Conservation (phyloP, 1,139 yeast species). For the Candida buenavistaensis region DNA sequence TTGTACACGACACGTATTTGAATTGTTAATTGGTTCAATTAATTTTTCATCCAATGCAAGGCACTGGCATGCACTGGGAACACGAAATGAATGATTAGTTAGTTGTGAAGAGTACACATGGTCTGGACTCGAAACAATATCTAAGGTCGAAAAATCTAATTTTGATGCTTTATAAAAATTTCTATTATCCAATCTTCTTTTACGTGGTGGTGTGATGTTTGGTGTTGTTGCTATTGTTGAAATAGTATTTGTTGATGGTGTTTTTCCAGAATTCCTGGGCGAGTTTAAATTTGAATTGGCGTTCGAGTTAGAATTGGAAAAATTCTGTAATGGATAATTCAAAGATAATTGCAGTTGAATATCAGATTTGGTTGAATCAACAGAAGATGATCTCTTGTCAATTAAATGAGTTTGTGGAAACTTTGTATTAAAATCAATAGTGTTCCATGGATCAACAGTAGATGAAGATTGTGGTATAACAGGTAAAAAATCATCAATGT, state of each 20-base stretch:
- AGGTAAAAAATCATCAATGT: not conserved
- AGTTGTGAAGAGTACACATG: slow-evolving; percentile 10
- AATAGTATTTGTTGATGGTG: too few relatives aligned
- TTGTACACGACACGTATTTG: slow-evolving; percentile 12
- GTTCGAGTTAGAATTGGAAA: slow-evolving; percentile 8
- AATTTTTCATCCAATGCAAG: slow-evolving; percentile 11
- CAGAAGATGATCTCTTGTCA: slow-evolving; percentile 10
- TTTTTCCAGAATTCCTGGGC: too few relatives aligned
- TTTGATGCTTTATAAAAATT: slow-evolving; percentile 5
- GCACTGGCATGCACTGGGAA: slow-evolving; percentile 13
- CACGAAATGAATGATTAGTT: slow-evolving; percentile 6
- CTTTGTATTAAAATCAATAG: slow-evolving; percentile 1
- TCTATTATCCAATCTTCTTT: slow-evolving; percentile 6
- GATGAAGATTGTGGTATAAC: slow-evolving; percentile 3
- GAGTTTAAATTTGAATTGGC: slow-evolving; percentile 3
- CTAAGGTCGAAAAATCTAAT: slow-evolving; percentile 11
- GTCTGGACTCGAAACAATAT: slow-evolving; percentile 12
- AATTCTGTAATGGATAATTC: slow-evolving; percentile 1
- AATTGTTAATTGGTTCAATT: slow-evolving; percentile 11
- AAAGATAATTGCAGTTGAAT: slow-evolving; percentile 11
- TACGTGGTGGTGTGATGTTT: slow-evolving; percentile 5
- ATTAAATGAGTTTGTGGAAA: slow-evolving; percentile 1
- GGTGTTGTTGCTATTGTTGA: too few relatives aligned
- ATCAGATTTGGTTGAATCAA: slow-evolving; percentile 11
- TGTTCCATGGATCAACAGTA: slow-evolving; percentile 7